Evolutionary conservation across 345 rosid species (phyloP).

Genomic region (Citrus australasica): DNA sequence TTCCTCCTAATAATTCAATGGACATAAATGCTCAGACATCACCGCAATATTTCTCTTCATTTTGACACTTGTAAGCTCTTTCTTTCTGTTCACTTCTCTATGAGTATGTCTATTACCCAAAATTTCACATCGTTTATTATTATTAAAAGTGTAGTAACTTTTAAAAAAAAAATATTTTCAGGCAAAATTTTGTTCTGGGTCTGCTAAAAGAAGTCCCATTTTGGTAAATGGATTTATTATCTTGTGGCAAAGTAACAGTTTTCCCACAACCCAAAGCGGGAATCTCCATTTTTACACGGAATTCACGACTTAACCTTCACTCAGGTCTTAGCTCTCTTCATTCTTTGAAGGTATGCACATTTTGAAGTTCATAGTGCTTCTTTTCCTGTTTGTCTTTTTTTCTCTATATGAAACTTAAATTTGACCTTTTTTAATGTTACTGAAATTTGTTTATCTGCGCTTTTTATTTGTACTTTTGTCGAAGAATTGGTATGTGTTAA

Average conservation of each 20-base stretch:
- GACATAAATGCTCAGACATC: not conserved
- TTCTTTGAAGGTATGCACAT: constrained; percentile 45
- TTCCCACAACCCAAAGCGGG: constrained; percentile 18
- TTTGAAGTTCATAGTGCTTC: not conserved
- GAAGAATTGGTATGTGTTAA: not conserved
- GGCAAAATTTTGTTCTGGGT: not conserved
- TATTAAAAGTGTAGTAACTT: not conserved
- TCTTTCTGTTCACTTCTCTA: not conserved
- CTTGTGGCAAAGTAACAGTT: constrained; percentile 13
- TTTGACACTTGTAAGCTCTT: not conserved
- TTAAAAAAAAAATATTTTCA: not conserved
- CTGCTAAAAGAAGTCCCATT: not conserved
- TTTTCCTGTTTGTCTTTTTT: no score
- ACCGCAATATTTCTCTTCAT: not conserved
- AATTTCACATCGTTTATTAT: not conserved
- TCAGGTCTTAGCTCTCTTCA: constrained; percentile 33
- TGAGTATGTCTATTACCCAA: not conserved
- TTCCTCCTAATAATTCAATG: not conserved
- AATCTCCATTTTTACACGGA: constrained; percentile 25
- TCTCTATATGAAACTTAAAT: not conserved
- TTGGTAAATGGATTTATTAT: constrained; percentile 8
- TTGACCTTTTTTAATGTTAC: not conserved
- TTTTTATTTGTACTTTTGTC: not conserved
- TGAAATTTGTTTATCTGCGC: no score
- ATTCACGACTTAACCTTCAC: constrained; percentile 13